Percentiles rank a stretch among this genome's conserved stretches.
Conservation (phyloP, 768 basidiomycete genomes). For the Rhodotorula babjevae region DNA sequence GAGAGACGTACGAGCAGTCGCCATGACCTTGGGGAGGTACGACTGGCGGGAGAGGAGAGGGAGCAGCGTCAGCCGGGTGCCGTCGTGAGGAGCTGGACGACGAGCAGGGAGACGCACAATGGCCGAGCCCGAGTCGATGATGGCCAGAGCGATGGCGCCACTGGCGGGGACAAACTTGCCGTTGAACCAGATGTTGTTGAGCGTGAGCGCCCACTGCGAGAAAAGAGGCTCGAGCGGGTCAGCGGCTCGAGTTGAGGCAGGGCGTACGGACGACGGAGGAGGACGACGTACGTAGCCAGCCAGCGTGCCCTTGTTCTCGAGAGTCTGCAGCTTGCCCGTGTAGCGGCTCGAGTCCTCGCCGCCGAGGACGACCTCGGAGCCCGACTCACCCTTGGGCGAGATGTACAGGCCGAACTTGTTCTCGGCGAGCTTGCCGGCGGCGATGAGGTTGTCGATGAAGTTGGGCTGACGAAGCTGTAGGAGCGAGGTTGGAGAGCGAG, state of each 20-base stretch:
- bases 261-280: not conserved
- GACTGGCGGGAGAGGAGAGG: too few relatives aligned
- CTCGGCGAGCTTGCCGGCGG: not conserved
- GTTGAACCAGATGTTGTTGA: too few relatives aligned
- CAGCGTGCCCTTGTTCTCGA: not conserved
- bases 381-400: not conserved
- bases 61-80: not conserved
- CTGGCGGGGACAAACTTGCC: too few relatives aligned
- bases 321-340: not conserved
- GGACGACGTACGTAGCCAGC: not conserved
- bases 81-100: too few relatives aligned
- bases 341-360: constrained; percentile 1
- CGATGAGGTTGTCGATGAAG: not conserved
- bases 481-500: not conserved
- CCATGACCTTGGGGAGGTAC: not conserved
- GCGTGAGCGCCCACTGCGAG: too few relatives aligned
- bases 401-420: constrained; percentile 8
- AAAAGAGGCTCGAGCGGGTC: too few relatives aligned
- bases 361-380: constrained; percentile 8
- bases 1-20: not conserved
- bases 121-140: not conserved
- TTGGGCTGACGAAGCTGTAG: not conserved
- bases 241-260: not conserved
- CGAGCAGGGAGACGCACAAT: not conserved
- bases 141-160: fast-evolving